These are phyloP conservation scores for Passiflora organensis DNA, from an alignment of 345 rosid genomes.

Conservation along the genomic window DNA sequence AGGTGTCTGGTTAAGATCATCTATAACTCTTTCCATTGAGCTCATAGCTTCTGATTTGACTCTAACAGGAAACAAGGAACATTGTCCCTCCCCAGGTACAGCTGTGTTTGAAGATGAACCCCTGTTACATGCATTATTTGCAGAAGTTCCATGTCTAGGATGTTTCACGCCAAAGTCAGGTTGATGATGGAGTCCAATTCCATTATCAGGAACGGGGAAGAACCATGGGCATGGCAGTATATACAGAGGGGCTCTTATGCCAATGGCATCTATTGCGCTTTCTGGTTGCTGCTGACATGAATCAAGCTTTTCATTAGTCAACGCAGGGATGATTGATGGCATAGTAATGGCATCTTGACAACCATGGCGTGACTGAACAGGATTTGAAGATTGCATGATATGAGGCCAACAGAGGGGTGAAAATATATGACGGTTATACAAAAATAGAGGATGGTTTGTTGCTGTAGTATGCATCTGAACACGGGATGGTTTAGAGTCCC, in stretches of 20 bases:
- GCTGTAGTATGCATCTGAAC: conserved; percentile 34
- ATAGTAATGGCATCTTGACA: conserved; percentile 27
- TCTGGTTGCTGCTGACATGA: conserved; percentile 33
- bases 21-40: conserved; percentile 28
- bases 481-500: conserved; percentile 27
- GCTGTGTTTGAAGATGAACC: conserved; percentile 37
- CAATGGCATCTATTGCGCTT: conserved; percentile 23
- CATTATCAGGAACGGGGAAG: conserved; percentile 45
- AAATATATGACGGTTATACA: conserved; percentile 54
- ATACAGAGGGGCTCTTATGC: conserved; percentile 44
- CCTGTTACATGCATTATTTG: conserved; percentile 25
- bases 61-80: conserved; percentile 20
- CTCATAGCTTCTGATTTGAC: conserved; percentile 42
- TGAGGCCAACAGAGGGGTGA: conserved; percentile 70
- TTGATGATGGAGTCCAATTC: conserved; percentile 26
- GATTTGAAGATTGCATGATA: conserved; percentile 43
- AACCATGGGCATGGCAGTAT: conserved; percentile 69
- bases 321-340: conserved; percentile 27
- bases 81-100: conserved; percentile 19
- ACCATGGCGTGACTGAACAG: conserved; percentile 32
- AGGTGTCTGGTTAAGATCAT: conserved; percentile 34
- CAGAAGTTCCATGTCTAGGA: conserved; percentile 30
- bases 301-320: conserved; percentile 28
- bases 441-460: conserved; percentile 40
- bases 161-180: conserved; percentile 24